phyloP scores from a whole-genome alignment of 345 rosid genomes.

The Garcia nutans region DNA sequence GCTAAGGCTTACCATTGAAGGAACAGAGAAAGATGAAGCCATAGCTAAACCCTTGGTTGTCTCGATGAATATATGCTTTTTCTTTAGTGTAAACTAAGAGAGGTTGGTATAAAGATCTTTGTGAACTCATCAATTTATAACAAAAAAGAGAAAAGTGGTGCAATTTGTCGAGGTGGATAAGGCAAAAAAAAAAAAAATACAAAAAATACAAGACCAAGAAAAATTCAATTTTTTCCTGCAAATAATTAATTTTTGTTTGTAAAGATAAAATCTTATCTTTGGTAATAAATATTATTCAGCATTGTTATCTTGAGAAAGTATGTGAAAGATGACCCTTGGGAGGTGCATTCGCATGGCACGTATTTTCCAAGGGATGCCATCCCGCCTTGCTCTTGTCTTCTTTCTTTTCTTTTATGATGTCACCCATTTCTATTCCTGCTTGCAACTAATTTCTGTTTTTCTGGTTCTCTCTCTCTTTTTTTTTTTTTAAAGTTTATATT shows the following conservation, averaged over 20 bases:
- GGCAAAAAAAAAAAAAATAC: not conserved
- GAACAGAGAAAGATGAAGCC: constrained; percentile 90
- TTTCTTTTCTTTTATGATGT: constrained; percentile 7
- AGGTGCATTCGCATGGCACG: constrained; percentile 45
- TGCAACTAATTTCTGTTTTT: constrained; percentile 24
- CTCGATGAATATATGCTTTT: not conserved
- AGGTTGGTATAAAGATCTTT: constrained; percentile 33
- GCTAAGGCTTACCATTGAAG: constrained; percentile 65
- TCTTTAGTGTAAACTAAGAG: constrained; percentile 13
- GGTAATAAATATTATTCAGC: not conserved
- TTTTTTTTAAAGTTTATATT: too few species aligned
- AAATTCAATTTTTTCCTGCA: not conserved
- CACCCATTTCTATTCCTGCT: not conserved
- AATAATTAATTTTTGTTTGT: too few species aligned
- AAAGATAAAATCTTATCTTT: not conserved
- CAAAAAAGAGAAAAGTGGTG: not conserved
- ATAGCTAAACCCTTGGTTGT: constrained; percentile 49
- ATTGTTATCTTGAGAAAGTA: constrained; percentile 19
- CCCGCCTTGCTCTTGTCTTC: constrained; percentile 26
- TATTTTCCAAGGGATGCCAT: constrained; percentile 15
- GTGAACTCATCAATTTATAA: constrained; percentile 43
- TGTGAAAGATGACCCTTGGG: constrained; percentile 35
- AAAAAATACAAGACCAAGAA: constrained; percentile 32
- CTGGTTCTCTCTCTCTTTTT: not conserved
- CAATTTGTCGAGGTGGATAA: constrained; percentile 6